phyloP scores from a whole-genome alignment of 331 rosid genomes.

The Rosa hybrid region DNA sequence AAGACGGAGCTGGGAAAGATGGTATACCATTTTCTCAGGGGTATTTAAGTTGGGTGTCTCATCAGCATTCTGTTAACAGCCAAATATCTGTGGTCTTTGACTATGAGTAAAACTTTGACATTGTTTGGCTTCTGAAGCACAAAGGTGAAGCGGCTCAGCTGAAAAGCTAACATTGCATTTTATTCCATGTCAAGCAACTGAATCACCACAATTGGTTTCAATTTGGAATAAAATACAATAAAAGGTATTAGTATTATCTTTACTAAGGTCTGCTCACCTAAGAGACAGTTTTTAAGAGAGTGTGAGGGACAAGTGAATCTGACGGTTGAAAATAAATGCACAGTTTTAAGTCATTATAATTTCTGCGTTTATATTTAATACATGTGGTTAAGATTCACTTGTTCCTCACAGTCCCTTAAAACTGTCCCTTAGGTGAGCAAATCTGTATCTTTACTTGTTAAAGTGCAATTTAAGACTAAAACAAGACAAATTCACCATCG shows the following conservation, averaged over 20 bases:
- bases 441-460: too few relatives aligned
- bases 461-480: too few relatives aligned
- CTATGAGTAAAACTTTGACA: neutral
- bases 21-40: conserved; percentile 17
- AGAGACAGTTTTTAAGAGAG: too few relatives aligned
- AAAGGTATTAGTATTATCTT: neutral
- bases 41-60: conserved; percentile 27
- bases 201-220: neutral
- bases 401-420: too few relatives aligned
- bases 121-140: neutral
- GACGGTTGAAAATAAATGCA: too few relatives aligned
- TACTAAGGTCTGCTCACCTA: too few relatives aligned
- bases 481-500: neutral
- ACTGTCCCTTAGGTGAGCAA: too few relatives aligned
- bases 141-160: neutral
- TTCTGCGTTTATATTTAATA: too few relatives aligned
- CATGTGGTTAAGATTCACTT: too few relatives aligned
- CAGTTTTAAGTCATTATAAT: too few relatives aligned
- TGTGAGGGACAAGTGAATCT: too few relatives aligned
- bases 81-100: conserved; percentile 20
- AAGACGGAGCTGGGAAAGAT: neutral
- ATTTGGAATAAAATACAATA: neutral
- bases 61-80: conserved; percentile 18
- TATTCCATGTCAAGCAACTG: neutral
- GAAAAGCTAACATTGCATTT: neutral